Conservation (phyloP, 371 early-diverging fungal species). For the Circinella umbellata region DNA sequence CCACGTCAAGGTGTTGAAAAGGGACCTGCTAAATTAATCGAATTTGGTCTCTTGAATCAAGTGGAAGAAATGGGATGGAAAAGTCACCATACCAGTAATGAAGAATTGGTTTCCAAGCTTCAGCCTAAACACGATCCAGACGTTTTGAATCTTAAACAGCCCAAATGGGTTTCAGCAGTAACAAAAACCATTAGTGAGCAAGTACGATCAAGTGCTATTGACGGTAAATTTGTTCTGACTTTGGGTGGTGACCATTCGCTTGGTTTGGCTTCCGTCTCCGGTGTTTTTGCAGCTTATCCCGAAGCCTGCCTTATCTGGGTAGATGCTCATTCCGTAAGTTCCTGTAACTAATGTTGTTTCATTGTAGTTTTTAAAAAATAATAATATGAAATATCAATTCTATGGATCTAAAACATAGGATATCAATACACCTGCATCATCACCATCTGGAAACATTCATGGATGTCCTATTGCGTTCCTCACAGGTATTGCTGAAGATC, state of each 20-base stretch:
- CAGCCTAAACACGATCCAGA: conserved; percentile 71
- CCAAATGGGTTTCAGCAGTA: conserved; percentile 83
- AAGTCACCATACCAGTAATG: conserved; percentile 74
- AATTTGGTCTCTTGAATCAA: conserved; percentile 86
- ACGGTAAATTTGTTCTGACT: conserved; percentile 86
- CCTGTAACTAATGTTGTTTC: background rate
- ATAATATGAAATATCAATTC: background rate
- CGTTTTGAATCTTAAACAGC: conserved; percentile 83
- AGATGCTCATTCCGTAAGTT: conserved; percentile 93
- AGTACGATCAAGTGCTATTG: conserved; percentile 64
- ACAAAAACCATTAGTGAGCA: conserved; percentile 69
- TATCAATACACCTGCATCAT: conserved; percentile 93
- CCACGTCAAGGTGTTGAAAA: conserved; percentile 90
- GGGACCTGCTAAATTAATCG: conserved; percentile 83
- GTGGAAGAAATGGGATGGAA: conserved; percentile 81
- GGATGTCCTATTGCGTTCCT: conserved; percentile 95
- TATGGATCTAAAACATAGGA: conserved; percentile 54
- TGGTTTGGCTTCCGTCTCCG: conserved; percentile 90
- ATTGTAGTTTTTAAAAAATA: background rate
- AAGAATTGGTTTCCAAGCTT: conserved; percentile 54
- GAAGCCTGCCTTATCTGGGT: conserved; percentile 96
- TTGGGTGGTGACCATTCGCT: conserved; percentile 97
- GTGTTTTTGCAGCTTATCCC: conserved; percentile 78
- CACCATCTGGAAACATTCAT: conserved; percentile 93
- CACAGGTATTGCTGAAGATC: conserved; percentile 77